These are phyloP conservation scores for Schizochytrium sp. DNA, from an alignment of 108 stramenopile species.

Conservation along the genomic window DNA sequence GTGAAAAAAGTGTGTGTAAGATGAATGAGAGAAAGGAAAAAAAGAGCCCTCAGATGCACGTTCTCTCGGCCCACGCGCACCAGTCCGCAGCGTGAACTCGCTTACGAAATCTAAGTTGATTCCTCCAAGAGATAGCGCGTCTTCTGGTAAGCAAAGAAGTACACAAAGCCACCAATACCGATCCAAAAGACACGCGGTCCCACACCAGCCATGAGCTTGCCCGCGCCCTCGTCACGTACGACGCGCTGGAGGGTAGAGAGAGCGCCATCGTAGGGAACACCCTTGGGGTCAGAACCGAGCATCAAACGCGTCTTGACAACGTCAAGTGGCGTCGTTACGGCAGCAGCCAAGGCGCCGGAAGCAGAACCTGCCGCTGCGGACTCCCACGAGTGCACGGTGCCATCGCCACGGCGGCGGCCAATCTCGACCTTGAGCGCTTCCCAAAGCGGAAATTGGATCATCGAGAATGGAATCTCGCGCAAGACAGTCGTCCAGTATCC, in stretches of 20 bases:
- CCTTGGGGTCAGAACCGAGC: constrained; percentile 25
- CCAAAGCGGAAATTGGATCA: constrained; percentile 57
- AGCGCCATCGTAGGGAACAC: constrained; percentile 31
- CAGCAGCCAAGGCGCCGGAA: constrained; percentile 50
- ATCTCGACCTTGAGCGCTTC: constrained; percentile 48
- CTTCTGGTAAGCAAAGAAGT: constrained; percentile 90
- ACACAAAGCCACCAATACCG: constrained; percentile 94
- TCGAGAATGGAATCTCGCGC: constrained; percentile 55
- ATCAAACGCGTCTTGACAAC: constrained; percentile 59
- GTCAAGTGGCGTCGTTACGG: constrained; percentile 54
- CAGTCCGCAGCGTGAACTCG: too few relatives aligned
- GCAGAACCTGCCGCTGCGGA: constrained; percentile 48
- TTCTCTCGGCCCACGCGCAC: too few relatives aligned
- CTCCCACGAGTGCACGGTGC: constrained; percentile 42
- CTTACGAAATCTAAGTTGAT: not conserved
- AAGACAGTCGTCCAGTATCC: constrained; percentile 51
- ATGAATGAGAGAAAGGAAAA: not conserved
- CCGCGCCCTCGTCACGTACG: constrained; percentile 35
- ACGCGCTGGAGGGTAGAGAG: constrained; percentile 29
- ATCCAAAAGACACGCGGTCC: constrained; percentile 94
- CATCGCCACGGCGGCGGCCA: constrained; percentile 26
- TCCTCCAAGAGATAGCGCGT: not conserved
- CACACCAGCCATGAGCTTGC: constrained; percentile 68
- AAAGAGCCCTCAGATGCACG: not conserved
- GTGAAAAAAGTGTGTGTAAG: too few relatives aligned